A percentile compares a stretch with the other conserved stretches of the same genome.
Evolutionary conservation across 768 basidiomycete genomes (phyloP).

Genomic region (Rhizopogon roseolus): DNA sequence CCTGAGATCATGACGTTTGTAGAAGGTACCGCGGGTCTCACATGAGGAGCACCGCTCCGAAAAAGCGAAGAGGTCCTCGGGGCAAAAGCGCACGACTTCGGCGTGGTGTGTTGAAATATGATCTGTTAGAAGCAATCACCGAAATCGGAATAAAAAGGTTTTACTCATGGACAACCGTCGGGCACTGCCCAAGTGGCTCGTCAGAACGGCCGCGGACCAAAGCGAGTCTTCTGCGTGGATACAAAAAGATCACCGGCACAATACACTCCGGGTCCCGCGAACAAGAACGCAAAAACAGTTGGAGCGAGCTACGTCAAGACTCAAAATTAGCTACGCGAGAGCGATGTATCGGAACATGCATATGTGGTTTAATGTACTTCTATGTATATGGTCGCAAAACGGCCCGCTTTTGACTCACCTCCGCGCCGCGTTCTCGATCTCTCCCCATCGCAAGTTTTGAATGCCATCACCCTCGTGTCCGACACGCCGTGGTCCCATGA

Average conservation of each 20-base stretch:
- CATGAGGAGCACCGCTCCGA: neutral
- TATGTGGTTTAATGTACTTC: neutral
- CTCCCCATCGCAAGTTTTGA: conserved; percentile 24
- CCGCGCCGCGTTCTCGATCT: neutral
- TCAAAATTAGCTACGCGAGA: neutral
- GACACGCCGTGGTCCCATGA: conserved; percentile 27
- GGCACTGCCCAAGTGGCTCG: too few relatives aligned
- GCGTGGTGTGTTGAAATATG: too few relatives aligned
- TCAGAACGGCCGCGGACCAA: too few relatives aligned
- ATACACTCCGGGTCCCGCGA: neutral
- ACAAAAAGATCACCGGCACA: too few relatives aligned
- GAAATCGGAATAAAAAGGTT: too few relatives aligned
- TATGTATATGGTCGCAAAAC: too few relatives aligned
- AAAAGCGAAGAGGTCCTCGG: too few relatives aligned
- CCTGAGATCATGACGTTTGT: neutral
- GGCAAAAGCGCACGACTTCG: too few relatives aligned
- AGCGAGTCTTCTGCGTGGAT: too few relatives aligned
- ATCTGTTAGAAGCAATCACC: too few relatives aligned
- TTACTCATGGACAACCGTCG: too few relatives aligned
- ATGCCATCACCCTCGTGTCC: conserved; percentile 29
- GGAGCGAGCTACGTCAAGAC: neutral
- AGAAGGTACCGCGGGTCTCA: neutral
- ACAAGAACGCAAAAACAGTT: neutral
- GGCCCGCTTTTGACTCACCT: neutral
- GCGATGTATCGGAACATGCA: neutral